A percentile compares a stretch with the other conserved stretches of the same genome.
phyloP scores from a whole-genome alignment of 306 rosid genomes.

The Mimosa pudica region DNA sequence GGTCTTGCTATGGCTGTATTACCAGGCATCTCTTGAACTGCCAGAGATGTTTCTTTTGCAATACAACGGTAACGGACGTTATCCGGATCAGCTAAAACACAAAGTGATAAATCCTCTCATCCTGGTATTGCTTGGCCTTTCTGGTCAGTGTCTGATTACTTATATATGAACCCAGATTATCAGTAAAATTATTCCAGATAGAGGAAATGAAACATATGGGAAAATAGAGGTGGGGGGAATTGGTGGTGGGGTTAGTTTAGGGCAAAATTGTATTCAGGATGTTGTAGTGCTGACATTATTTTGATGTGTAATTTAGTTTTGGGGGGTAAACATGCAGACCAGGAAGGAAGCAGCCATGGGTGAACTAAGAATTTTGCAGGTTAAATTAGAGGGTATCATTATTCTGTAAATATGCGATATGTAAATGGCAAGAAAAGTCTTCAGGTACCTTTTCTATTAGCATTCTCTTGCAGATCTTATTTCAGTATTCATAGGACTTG shows the following conservation, averaged over 20 bases:
- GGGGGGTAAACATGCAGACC: conserved; percentile 18
- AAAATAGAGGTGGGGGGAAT: no score
- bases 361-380: conserved; percentile 69
- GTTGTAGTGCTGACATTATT: conserved; percentile 29
- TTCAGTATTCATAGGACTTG: conserved; percentile 14
- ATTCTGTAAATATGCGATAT: conserved; percentile 80
- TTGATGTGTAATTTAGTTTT: conserved; percentile 22
- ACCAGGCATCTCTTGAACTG: conserved; percentile 96
- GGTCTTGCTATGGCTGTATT: conserved; percentile 90
- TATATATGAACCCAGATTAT: conserved; percentile 6
- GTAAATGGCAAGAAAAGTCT: conserved; percentile 61
- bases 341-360: conserved; percentile 35
- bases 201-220: conserved; percentile 16
- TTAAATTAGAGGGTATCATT: conserved; percentile 48
- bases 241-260: no score
- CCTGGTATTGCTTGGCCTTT: conserved; percentile 38
- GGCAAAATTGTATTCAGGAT: conserved; percentile 17
- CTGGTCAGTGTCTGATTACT: conserved; percentile 15
- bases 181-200: conserved; percentile 21
- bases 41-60: conserved; percentile 99
- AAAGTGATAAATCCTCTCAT: conserved; percentile 34
- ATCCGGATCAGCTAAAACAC: conserved; percentile 49
- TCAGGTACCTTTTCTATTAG: conserved; percentile 31
- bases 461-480: not conserved
- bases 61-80: conserved; percentile 68